Conservation (phyloP, 495 filamentous ascomycete species). For the Aspergillus taichungensis region DNA sequence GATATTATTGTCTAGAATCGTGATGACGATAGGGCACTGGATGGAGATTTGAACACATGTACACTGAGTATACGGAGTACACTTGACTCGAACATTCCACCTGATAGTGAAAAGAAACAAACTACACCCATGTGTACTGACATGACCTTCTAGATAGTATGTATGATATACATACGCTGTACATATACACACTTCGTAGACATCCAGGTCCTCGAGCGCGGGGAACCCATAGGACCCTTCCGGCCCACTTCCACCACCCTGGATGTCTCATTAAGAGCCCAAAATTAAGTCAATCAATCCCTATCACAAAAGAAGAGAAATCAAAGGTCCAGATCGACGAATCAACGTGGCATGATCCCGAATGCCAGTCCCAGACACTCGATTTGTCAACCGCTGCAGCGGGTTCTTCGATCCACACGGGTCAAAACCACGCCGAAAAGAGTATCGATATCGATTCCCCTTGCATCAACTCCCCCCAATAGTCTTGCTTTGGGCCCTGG, state of each 20-base stretch:
- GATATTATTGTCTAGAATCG: too few species aligned
- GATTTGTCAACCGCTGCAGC: conserved; percentile 32
- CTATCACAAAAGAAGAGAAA: conserved; percentile 33
- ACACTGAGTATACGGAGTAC: too few species aligned
- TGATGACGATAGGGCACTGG: too few species aligned
- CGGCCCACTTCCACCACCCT: conserved; percentile 17
- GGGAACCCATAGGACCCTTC: conserved; percentile 15
- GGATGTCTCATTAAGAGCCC: conserved; percentile 7
- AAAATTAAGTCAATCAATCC: conserved; percentile 16
- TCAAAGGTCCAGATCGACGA: conserved; percentile 23
- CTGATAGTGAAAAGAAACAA: too few species aligned
- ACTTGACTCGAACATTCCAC: too few species aligned
- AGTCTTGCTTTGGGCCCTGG: conserved; percentile 7
- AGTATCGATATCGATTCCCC: conserved; percentile 22
- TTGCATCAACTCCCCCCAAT: conserved; percentile 31
- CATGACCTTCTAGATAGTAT: too few species aligned
- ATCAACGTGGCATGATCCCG: conserved; percentile 20
- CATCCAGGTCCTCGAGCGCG: not conserved
- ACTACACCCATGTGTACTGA: too few species aligned
- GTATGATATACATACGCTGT: too few species aligned
- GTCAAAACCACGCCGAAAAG: conserved; percentile 9
- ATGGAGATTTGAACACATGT: too few species aligned
- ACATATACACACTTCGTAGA: too few species aligned
- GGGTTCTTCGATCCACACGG: conserved; percentile 31
- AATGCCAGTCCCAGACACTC: conserved; percentile 20